These are phyloP conservation scores for Trapa bicornis DNA, from an alignment of 345 rosid genomes.

Conservation along the genomic window DNA sequence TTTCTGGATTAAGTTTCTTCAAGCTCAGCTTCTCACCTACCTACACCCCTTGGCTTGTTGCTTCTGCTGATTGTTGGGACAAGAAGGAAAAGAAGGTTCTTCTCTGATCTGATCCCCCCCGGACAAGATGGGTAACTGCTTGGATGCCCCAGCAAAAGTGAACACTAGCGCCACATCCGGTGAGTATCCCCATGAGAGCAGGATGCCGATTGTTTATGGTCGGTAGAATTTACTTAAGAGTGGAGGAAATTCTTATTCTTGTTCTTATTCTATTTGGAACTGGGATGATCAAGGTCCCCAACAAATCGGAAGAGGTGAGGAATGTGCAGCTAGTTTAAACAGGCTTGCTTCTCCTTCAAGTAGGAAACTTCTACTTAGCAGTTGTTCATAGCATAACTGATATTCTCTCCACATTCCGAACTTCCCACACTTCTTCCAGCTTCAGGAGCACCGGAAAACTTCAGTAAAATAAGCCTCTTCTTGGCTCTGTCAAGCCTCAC, in stretches of 20 bases:
- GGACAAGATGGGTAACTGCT: conserved; percentile 56
- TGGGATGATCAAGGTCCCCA: not conserved
- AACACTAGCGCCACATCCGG: conserved; percentile 40
- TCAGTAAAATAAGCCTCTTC: conserved; percentile 23
- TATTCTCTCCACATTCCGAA: not conserved
- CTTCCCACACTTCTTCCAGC: conserved; percentile 11
- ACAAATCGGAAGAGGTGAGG: not conserved
- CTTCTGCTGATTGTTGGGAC: not conserved
- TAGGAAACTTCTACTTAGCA: too few species aligned
- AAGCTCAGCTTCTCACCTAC: not conserved
- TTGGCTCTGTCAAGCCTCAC: conserved; percentile 47
- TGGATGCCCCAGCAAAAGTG: conserved; percentile 53
- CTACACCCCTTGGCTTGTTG: not conserved
- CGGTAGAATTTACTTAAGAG: not conserved
- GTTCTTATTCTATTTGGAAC: not conserved
- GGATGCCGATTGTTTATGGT: not conserved
- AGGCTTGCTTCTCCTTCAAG: too few species aligned
- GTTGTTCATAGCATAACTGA: not conserved
- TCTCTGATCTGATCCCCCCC: not conserved
- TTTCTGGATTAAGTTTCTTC: not conserved
- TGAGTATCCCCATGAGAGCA: conserved; percentile 6
- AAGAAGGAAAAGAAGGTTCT: not conserved
- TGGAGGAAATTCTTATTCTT: not conserved
- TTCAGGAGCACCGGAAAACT: conserved; percentile 35
- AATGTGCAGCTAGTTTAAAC: too few species aligned